Evolutionary conservation across 1,139 yeast species (phyloP).

Genomic region (Meyerozyma athensensis): DNA sequence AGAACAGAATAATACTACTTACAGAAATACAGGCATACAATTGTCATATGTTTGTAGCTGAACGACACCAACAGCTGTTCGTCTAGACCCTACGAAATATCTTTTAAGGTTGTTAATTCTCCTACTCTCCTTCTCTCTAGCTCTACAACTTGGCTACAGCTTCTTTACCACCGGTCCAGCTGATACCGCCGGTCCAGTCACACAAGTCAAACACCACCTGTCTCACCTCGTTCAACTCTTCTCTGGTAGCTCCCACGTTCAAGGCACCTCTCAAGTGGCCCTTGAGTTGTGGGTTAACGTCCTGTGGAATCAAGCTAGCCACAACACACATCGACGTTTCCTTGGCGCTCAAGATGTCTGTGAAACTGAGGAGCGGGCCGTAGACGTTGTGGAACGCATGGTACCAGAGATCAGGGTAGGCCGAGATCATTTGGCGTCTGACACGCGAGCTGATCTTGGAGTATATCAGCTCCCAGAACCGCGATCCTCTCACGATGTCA

Average conservation of each 20-base stretch:
- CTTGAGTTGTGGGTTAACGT: conserved; percentile 89
- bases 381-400: conserved; percentile 72
- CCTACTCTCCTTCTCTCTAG: neutral
- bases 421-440: conserved; percentile 57
- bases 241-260: conserved; percentile 68
- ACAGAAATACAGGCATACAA: too few relatives aligned
- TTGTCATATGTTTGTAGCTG: too few relatives aligned
- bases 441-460: conserved; percentile 70
- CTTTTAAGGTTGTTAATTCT: too few relatives aligned
- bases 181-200: conserved; percentile 64
- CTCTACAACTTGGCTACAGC: conserved; percentile 52
- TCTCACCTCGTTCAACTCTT: conserved; percentile 59
- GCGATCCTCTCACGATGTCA: conserved; percentile 47
- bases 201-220: conserved; percentile 61
- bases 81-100: too few relatives aligned
- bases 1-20: too few relatives aligned
- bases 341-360: conserved; percentile 55
- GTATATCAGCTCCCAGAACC: conserved; percentile 75
- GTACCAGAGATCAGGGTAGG: conserved; percentile 83
- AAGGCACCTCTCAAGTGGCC: conserved; percentile 86
- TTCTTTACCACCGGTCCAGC: conserved; percentile 51
- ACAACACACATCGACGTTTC: conserved; percentile 79
- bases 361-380: conserved; percentile 68
- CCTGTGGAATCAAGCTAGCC: conserved; percentile 83
- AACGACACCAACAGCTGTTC: too few relatives aligned